Conservation (phyloP, 345 rosid genomes). For the Ricinus communis region DNA sequence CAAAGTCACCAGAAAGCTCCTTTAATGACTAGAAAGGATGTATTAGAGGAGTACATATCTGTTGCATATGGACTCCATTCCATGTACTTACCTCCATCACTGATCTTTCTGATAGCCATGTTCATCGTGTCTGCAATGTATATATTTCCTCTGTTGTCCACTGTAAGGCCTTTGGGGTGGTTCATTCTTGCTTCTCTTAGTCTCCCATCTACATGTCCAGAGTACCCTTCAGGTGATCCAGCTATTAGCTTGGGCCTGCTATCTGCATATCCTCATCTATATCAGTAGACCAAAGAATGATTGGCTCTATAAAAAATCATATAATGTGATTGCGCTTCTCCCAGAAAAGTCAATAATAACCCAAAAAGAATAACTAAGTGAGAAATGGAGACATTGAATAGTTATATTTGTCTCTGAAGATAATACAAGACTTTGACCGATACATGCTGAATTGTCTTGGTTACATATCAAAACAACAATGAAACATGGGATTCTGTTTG, state of each 20-base stretch:
- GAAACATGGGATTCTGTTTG: no score
- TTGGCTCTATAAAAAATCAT: background rate
- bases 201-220: conserved; percentile 38
- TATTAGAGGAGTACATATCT: background rate
- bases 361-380: conserved; percentile 7
- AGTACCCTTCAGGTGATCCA: conserved; percentile 30
- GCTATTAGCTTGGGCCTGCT: conserved; percentile 33
- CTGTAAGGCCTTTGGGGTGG: conserved; percentile 32
- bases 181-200: conserved; percentile 35
- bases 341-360: background rate
- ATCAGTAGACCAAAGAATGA: conserved; percentile 5
- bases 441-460: background rate
- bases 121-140: conserved; percentile 37
- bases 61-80: background rate
- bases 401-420: background rate
- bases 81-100: conserved; percentile 21
- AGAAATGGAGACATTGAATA: background rate
- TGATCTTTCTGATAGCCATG: conserved; percentile 35
- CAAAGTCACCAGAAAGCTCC: background rate
- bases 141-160: conserved; percentile 31
- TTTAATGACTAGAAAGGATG: background rate
- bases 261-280: conserved; percentile 21
- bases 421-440: background rate
- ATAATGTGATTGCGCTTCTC: background rate
- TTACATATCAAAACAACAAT: no score